Conservation (phyloP, 495 filamentous ascomycete genomes). For the Hypoxylon intermedium region DNA sequence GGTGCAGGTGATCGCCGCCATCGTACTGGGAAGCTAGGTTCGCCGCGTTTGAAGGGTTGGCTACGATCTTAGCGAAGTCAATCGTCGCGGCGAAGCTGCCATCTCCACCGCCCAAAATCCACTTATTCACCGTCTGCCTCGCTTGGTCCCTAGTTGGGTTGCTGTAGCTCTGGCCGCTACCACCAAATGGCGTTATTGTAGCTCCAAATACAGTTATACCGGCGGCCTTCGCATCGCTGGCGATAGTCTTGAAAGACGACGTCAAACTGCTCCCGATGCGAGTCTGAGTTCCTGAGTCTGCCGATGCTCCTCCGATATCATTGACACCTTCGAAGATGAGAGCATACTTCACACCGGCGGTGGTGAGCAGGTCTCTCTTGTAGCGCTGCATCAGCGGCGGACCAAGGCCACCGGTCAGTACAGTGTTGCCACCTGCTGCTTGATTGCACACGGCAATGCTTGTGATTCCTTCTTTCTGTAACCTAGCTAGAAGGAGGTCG, state of each 20-base stretch:
- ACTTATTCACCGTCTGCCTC: slow-evolving; percentile 66
- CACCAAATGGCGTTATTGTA: slow-evolving; percentile 73
- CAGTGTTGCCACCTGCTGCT: slow-evolving; percentile 75
- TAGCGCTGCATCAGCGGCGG: slow-evolving; percentile 67
- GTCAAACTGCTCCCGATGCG: slow-evolving; percentile 60
- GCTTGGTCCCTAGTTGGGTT: slow-evolving; percentile 63
- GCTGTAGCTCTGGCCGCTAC: slow-evolving; percentile 59
- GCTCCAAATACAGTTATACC: slow-evolving; percentile 67
- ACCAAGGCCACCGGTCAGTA: slow-evolving; percentile 68
- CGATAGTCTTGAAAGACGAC: slow-evolving; percentile 64
- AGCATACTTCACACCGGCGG: slow-evolving; percentile 64
- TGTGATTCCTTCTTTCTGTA: slow-evolving; percentile 58
- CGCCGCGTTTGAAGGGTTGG: slow-evolving; percentile 54
- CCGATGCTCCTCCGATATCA: slow-evolving; percentile 64
- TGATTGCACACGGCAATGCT: slow-evolving; percentile 69
- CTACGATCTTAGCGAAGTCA: slow-evolving; percentile 67
- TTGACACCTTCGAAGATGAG: slow-evolving; percentile 80
- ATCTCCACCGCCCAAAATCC: slow-evolving; percentile 62
- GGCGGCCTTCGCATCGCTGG: slow-evolving; percentile 59
- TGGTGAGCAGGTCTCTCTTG: slow-evolving; percentile 68
- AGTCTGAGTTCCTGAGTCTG: slow-evolving; percentile 57
- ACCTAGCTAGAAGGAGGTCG: slow-evolving; percentile 64
- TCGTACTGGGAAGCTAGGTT: slow-evolving; percentile 62
- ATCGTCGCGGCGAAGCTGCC: slow-evolving; percentile 65
- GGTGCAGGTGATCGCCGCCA: slow-evolving; percentile 75